Percentiles rank a stretch among this genome's conserved stretches.
phyloP scores from a whole-genome alignment of 176 grass and related monocot species.

The Aegilops longissima region DNA sequence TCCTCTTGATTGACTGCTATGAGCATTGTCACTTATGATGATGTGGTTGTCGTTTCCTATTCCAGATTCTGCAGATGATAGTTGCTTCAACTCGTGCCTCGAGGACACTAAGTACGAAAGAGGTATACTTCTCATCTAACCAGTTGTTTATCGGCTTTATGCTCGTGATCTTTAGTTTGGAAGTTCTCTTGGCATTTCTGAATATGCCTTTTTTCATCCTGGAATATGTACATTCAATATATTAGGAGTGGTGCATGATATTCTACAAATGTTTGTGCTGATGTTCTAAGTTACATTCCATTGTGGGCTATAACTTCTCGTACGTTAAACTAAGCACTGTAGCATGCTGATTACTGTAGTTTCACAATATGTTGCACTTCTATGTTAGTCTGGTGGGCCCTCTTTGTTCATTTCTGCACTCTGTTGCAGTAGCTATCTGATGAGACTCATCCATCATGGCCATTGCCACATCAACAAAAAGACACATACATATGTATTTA shows the following conservation, averaged over 20 bases:
- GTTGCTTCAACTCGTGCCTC: constrained; percentile 55
- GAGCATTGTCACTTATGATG: not conserved
- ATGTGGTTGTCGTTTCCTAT: constrained; percentile 17
- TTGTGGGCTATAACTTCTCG: not conserved
- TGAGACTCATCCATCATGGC: not conserved
- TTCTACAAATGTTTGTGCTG: not conserved
- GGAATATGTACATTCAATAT: not conserved
- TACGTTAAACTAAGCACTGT: not conserved
- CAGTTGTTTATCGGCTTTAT: not conserved
- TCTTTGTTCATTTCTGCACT: constrained; percentile 16
- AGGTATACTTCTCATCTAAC: constrained; percentile 46
- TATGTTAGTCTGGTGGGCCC: not conserved
- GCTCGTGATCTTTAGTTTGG: constrained; percentile 15
- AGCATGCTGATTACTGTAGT: constrained; percentile 15
- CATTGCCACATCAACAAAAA: constrained; percentile 4
- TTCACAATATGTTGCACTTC: constrained; percentile 13
- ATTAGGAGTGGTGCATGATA: not conserved
- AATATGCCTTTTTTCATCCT: not conserved
- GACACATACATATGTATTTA: not conserved
- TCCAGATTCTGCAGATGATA: constrained; percentile 80
- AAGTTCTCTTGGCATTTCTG: not conserved
- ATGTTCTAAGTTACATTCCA: not conserved
- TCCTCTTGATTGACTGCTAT: constrained; percentile 20
- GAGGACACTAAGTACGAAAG: constrained; percentile 78
- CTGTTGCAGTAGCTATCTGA: not conserved